Percentiles rank a stretch among this genome's conserved stretches.
phyloP scores from a whole-genome alignment of 1,139 yeast genomes.

The Kluyveromyces sp. region DNA sequence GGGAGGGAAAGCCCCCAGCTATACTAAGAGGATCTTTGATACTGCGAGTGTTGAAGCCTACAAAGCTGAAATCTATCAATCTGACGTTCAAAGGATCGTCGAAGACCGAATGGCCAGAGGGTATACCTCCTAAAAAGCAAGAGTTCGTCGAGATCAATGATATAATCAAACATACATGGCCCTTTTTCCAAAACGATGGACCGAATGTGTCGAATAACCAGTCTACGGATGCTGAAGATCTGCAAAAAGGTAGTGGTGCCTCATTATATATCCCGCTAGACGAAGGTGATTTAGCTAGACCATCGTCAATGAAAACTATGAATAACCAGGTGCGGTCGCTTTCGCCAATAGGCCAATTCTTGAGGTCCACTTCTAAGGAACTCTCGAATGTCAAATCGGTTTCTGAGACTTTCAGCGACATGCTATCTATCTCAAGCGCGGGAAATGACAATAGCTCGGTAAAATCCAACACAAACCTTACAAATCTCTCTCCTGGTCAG shows the following conservation, averaged over 20 bases:
- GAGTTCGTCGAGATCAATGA: conserved; percentile 60
- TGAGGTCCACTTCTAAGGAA: conserved; percentile 38
- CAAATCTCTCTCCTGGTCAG: conserved; percentile 20
- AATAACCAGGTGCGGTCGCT: conserved; percentile 25
- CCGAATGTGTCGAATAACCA: conserved; percentile 9
- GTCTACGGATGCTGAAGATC: conserved; percentile 14
- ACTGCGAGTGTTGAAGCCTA: conserved; percentile 63
- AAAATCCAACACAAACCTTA: conserved; percentile 9
- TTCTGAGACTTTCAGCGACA: conserved; percentile 23
- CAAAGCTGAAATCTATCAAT: conserved; percentile 63
- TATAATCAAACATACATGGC: conserved; percentile 82
- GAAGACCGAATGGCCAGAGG: conserved; percentile 97
- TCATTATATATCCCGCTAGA: conserved; percentile 22
- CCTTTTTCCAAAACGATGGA: conserved; percentile 52
- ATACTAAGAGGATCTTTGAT: conserved; percentile 77
- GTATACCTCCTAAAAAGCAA: conserved; percentile 82
- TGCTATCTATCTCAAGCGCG: conserved; percentile 21
- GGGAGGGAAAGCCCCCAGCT: conserved; percentile 67
- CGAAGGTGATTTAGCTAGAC: not conserved
- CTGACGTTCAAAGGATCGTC: conserved; percentile 65
- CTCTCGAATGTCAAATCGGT: conserved; percentile 9
- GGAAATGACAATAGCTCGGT: conserved; percentile 14
- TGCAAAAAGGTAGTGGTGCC: conserved; percentile 26
- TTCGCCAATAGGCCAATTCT: conserved; percentile 34
- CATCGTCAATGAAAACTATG: not conserved